Conservation (phyloP, 2,329 filamentous ascomycete genomes). For the Sordariomycetes sp. region DNA sequence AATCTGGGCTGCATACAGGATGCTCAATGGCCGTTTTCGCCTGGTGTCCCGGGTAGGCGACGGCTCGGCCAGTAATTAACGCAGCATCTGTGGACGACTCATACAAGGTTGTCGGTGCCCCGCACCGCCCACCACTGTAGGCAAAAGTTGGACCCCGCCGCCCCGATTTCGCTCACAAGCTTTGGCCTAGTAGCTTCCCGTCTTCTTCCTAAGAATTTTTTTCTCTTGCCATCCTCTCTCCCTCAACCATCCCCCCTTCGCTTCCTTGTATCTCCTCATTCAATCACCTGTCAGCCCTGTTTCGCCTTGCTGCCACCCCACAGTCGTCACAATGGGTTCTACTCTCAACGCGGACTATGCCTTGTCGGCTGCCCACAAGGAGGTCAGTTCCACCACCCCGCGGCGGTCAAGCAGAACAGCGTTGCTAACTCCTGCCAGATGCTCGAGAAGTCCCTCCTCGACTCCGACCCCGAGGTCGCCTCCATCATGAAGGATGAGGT, state of each 20-base stretch:
- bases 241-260: neutral
- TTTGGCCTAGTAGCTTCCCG: neutral
- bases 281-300: conserved; percentile 2
- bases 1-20: no score
- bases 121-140: no score
- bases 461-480: conserved; percentile 88
- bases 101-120: no score
- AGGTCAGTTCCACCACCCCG: conserved; percentile 29
- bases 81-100: no score
- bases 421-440: no score
- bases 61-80: no score
- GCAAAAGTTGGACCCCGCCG: no score
- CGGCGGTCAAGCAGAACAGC: no score
- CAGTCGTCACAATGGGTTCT: conserved; percentile 25
- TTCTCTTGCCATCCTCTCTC: neutral
- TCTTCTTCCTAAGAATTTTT: neutral
- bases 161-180: neutral
- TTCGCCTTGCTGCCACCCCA: conserved; percentile 1
- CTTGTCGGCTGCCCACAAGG: conserved; percentile 44
- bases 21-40: no score
- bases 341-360: conserved; percentile 36
- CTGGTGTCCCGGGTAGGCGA: no score
- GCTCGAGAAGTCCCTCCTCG: conserved; percentile 89
- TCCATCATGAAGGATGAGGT: conserved; percentile 96
- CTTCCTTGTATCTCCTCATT: neutral